Evolutionary conservation across 2,329 filamentous ascomycete species (phyloP), one percentile per base, ranked within the genome.

Genomic region (Gnomoniopsis sp.): DNA sequence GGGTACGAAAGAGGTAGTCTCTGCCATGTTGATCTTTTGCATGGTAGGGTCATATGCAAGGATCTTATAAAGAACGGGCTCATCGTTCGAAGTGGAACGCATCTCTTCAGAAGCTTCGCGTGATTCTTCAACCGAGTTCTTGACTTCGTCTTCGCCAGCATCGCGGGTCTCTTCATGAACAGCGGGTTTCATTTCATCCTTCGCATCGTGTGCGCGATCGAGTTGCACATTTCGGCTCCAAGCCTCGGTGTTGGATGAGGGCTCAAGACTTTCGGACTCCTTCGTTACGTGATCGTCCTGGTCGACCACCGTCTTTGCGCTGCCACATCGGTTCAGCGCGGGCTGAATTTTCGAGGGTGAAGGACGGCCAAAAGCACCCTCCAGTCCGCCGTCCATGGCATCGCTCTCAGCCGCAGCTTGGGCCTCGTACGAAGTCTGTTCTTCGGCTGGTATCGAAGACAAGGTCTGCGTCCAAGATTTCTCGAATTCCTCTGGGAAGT

Each of bases 41-140:
- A 79, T 85, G 10, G 74, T 75, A 1, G 82, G 75, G 63, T 90
- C 85, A 65, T 87, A 89, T 1, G 84, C 87, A 6, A 91, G 76
- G 36, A 90, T 80, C 68, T 84, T 89, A 75, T 89, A 90, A 3
- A 81, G 69, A 17, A 66, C 65, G 19, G 68, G 62, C 10, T 64
- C 52, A 12, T 21, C 49, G 33, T 36, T 12, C 30, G 46, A 11
- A 48, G 44, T 11, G 15, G 34, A 34, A 21, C 34, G 30, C 15
- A 33, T 30, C 17, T 30, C 17, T 30, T 10, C 43, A 33, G 19
- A 34, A 22, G 52, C 43, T 52, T 55, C 63, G 56, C 17, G 55
- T 59, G 21, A 65, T 55, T 62, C 58, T 2, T 58, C 56, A 8
- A 63, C 54, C 7, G 41, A 19, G 17, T n/a, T 19, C n/a, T 10